Evolutionary conservation across 805 yeast species (phyloP).

Genomic region (Candida maltosa): DNA sequence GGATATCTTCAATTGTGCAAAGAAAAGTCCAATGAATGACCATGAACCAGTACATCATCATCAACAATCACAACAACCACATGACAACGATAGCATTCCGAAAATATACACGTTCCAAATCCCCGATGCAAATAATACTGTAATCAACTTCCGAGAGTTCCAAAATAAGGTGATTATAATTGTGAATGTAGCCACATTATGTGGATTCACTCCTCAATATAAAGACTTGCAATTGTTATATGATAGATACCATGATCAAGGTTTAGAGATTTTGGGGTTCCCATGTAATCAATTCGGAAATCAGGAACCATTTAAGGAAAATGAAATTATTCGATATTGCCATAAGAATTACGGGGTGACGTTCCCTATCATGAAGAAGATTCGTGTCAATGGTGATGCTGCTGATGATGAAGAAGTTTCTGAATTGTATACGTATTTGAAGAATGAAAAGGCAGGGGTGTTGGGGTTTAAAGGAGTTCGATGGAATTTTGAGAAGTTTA

Average conservation of each 20-base stretch:
- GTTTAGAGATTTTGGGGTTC: constrained; percentile 72
- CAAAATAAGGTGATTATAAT: constrained; percentile 79
- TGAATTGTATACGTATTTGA: constrained; percentile 28
- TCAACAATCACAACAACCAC: too few relatives aligned
- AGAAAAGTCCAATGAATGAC: too few relatives aligned
- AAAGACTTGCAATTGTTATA: constrained; percentile 66
- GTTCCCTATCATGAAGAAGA: constrained; percentile 37
- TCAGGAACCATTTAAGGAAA: constrained; percentile 70
- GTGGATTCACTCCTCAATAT: constrained; percentile 74
- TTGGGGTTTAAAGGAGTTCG: constrained; percentile 47
- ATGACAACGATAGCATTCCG: background rate
- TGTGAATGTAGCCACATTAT: constrained; percentile 87
- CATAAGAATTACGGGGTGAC: constrained; percentile 25
- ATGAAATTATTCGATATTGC: constrained; percentile 17
- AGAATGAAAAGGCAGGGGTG: constrained; percentile 20
- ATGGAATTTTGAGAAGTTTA: constrained; percentile 81
- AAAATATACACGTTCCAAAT: constrained; percentile 63
- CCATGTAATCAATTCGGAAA: constrained; percentile 89
- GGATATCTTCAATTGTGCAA: too few relatives aligned
- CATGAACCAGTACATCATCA: too few relatives aligned
- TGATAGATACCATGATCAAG: constrained; percentile 59
- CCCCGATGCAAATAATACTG: constrained; percentile 55
- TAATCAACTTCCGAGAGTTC: constrained; percentile 56
- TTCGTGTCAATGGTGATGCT: constrained; percentile 34
- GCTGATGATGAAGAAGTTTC: constrained; percentile 33